phyloP scores from a whole-genome alignment of 1,284 basidiomycete genomes.

The Entoloma clypeatum region DNA sequence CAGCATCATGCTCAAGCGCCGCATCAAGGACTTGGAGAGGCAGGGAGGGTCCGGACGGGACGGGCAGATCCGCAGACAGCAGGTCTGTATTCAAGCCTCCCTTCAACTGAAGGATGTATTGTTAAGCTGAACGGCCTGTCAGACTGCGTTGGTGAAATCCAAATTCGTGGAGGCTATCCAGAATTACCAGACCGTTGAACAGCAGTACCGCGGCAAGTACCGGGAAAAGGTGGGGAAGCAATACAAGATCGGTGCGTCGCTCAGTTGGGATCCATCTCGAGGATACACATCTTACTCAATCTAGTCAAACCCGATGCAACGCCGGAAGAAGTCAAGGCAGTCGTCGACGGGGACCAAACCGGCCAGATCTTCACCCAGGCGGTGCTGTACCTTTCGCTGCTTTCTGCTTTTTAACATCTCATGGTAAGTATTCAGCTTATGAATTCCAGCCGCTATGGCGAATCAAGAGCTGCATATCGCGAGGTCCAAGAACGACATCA shows the following conservation, averaged over 20 bases:
- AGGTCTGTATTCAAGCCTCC: too few species aligned
- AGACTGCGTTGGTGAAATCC: constrained; percentile 53
- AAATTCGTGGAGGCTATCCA: constrained; percentile 71
- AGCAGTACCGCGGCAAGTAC: constrained; percentile 79
- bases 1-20: constrained; percentile 59
- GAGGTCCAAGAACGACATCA: constrained; percentile 92
- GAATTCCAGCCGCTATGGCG: constrained; percentile 78
- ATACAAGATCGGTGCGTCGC: constrained; percentile 72
- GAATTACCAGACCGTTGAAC: constrained; percentile 81
- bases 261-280: too few species aligned
- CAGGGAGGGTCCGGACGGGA: constrained; percentile 41
- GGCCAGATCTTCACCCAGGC: constrained; percentile 86
- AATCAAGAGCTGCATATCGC: constrained; percentile 79
- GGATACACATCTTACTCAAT: too few species aligned
- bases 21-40: constrained; percentile 60
- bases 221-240: constrained; percentile 86
- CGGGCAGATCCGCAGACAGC: constrained; percentile 63
- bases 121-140: constrained; percentile 1
- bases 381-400: constrained; percentile 40
- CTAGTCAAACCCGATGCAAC: constrained; percentile 89
- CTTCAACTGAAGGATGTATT: constrained; percentile 31
- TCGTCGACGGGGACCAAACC: constrained; percentile 66
- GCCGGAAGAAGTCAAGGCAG: constrained; percentile 74
- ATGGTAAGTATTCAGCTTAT: constrained; percentile 34
- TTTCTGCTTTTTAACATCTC: constrained; percentile 17